Base-by-base conservation (phyloP, 2,329 filamentous ascomycete genomes). In the Colletotrichum camelliae region DNA sequence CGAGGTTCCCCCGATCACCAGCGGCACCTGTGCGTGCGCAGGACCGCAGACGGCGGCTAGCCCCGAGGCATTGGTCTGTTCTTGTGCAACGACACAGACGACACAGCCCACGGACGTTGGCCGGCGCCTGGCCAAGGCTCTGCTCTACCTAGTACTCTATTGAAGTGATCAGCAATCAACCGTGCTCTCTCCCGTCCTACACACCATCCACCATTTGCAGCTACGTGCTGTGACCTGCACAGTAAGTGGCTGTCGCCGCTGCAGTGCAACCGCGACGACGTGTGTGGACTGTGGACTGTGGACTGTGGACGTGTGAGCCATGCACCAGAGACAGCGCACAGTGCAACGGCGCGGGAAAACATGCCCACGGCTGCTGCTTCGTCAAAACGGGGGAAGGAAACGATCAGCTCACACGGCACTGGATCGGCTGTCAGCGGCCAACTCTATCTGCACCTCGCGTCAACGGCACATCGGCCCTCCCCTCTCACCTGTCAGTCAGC, bases 361-460 rank as follows among this genome's bases (percentile, higher is more conserved):
- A 58, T 61, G 37, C 72, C 61, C 61, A 62, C 52, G 21, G 60
- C 35, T 35, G 24, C 37, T 61, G 18, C 29, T 33, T 31, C 31
- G 2, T 43, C 33, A 27, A 64, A 64, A 64, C 35, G 21, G 61
- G 68, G 67, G 72, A 61, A 64, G 67, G 72, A 61, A 64, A 72
- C 43, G 55, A 75, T 74, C 74, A 76, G 74, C 70, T 69, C 43
- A 67, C 58, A 72, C 64, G 73, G 65, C 65, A 66, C n/a, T 65
- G 70, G 43, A 65, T 68, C 74, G 65, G 70, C 74, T 74, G 70
- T 73, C 65, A 74, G 72, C 58, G 64, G 70, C 43, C 64, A 76
- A 76, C 74, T 76, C 70, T 76, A 74, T 74, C 74, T 76, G 70
- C 74, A 76, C 74, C 70, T 76, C 70, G 65, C 70, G 48, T 62